phyloP scores from a whole-genome alignment of 2,329 filamentous ascomycete genomes.

The Alternaria gaisen region DNA sequence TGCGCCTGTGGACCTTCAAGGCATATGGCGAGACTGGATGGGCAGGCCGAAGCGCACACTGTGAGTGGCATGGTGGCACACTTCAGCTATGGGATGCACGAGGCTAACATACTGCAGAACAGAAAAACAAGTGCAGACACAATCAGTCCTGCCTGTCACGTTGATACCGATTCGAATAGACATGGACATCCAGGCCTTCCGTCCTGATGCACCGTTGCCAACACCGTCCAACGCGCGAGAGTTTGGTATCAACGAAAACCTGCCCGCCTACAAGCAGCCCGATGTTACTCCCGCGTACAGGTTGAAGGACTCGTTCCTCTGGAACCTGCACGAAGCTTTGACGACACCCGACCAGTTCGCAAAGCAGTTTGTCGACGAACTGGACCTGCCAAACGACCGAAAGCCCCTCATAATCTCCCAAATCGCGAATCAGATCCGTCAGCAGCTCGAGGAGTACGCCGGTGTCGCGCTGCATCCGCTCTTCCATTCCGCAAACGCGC shows the following conservation, averaged over 20 bases:
- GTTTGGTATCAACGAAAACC: constrained; percentile 71
- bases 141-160: constrained; percentile 82
- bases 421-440: constrained; percentile 93
- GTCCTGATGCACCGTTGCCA: constrained; percentile 71
- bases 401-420: constrained; percentile 72
- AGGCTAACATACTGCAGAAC: constrained; percentile 52
- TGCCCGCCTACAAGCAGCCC: constrained; percentile 80
- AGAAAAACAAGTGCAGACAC: constrained; percentile 68
- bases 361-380: constrained; percentile 86
- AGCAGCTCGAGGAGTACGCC: constrained; percentile 94
- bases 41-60: constrained; percentile 67
- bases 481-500: constrained; percentile 70
- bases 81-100: not conserved
- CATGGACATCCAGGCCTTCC: constrained; percentile 84
- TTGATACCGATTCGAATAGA: constrained; percentile 97
- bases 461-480: constrained; percentile 92
- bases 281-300: constrained; percentile 86
- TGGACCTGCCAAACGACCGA: constrained; percentile 82
- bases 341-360: constrained; percentile 97
- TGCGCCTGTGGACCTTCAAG: constrained; percentile 82
- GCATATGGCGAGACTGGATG: constrained; percentile 97
- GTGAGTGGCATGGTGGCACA: constrained; percentile 49
- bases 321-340: constrained; percentile 95
- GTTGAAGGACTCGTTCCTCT: constrained; percentile 93
- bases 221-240: constrained; percentile 67